Evolutionary conservation across 2,329 filamentous ascomycete species (phyloP).

Genomic region (Cercospora zeina): DNA sequence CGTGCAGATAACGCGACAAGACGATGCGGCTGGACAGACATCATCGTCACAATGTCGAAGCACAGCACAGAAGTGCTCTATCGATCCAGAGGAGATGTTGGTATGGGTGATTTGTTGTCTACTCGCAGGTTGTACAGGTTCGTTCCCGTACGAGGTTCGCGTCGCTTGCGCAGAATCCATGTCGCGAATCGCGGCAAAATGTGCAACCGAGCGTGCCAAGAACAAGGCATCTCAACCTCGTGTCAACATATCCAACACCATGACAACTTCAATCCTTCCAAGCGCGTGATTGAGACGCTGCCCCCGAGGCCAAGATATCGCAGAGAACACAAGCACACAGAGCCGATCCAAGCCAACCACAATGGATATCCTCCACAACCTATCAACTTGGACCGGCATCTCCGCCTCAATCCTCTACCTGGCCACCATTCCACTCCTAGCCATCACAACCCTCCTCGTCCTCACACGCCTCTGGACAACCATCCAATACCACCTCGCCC

Average conservation of each 20-base stretch:
- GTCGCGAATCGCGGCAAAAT: not conserved
- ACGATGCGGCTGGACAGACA: not conserved
- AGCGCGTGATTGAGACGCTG: not conserved
- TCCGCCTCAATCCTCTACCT: not conserved
- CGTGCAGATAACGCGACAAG: not conserved
- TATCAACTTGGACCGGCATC: not conserved
- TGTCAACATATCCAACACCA: not conserved
- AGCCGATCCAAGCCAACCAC: not conserved
- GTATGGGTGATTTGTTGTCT: too few species aligned
- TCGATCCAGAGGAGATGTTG: not conserved
- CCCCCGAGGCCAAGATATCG: not conserved
- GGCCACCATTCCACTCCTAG: conserved; percentile 18
- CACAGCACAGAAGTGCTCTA: not conserved
- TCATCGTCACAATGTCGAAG: not conserved
- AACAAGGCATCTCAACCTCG: not conserved
- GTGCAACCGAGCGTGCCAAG: not conserved
- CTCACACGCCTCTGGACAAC: conserved; percentile 31
- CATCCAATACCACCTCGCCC: conserved; percentile 28
- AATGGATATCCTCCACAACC: not conserved
- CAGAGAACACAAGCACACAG: not conserved
- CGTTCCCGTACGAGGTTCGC: not conserved
- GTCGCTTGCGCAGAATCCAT: not conserved
- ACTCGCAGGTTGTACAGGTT: not conserved
- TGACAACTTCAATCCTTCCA: not conserved
- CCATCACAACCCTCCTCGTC: conserved; percentile 19